Evolutionary conservation across 148 eudicot species (phyloP).

Genomic region (Chenopodium album): DNA sequence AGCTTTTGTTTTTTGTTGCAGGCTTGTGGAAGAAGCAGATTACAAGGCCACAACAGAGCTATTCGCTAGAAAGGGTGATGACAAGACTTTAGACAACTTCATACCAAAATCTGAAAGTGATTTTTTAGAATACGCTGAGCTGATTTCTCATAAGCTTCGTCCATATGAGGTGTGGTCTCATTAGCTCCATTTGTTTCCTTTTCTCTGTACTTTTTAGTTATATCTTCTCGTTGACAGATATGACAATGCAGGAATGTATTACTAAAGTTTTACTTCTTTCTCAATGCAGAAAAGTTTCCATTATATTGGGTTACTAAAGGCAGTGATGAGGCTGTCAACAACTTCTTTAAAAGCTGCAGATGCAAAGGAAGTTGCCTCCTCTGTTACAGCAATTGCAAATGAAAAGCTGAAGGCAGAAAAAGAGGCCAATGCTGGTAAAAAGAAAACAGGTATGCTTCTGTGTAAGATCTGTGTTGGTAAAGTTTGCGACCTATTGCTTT

Average conservation of each 20-base stretch:
- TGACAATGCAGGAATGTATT: neutral
- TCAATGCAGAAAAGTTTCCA: constrained; percentile 90
- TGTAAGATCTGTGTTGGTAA: neutral
- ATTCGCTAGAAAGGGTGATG: constrained; percentile 65
- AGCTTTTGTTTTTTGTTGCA: constrained; percentile 27
- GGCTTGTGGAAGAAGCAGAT: constrained; percentile 97
- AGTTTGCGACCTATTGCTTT: neutral
- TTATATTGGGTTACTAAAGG: constrained; percentile 77
- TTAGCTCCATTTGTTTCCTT: neutral
- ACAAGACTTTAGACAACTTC: constrained; percentile 71
- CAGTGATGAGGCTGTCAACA: constrained; percentile 89
- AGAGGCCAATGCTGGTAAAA: constrained; percentile 96
- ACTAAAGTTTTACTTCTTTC: neutral
- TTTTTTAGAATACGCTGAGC: constrained; percentile 84
- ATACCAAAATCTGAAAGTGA: constrained; percentile 95
- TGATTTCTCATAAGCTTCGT: constrained; percentile 78
- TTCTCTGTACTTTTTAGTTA: neutral
- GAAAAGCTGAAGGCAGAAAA: constrained; percentile 95
- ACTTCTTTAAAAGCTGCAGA: constrained; percentile 80
- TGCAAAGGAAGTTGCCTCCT: constrained; percentile 90
- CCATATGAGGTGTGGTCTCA: constrained; percentile 64
- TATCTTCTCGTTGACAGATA: neutral
- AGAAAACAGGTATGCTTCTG: constrained; percentile 70
- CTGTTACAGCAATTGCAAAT: constrained; percentile 88
- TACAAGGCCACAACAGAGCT: constrained; percentile 71